Base-by-base conservation (phyloP, 2,329 filamentous ascomycete species). In the Botrytis elliptica region DNA sequence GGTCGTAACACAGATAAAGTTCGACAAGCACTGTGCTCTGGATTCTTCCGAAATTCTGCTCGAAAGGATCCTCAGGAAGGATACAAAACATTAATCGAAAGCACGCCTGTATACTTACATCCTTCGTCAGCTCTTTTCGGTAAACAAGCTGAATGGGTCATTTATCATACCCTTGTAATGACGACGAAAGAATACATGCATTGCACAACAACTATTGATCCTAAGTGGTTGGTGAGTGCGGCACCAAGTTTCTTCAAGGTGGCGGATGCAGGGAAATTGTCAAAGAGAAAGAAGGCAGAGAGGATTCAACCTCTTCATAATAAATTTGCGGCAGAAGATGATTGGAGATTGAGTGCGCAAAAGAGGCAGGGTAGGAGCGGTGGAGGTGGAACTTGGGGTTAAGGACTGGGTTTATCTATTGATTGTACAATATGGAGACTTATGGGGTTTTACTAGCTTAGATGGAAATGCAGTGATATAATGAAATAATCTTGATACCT, bases 231-330 rank as follows among this genome's bases (percentile, higher is more conserved):
- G 36, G 94, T 98, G 1, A 95, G 98, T 79, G 95, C 95, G 20
- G 96, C 97, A n/a, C 96, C 97, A 16, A 98, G 94, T 0, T 99
- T 98, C 85, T 99, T 98, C 90, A 97, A 97, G 87, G 94, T 98
- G 7, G 95, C 96, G 29, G 91, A 93, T 0, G 95, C 92, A 52
- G 72, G 59, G 12, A 87, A 89, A 73, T 83, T 99, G 79, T 95
- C 92, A 77, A 98, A 97, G 87, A 86, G 96, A 80, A 96, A 97
- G 88, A 92, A 93, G 86, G 93, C 93, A 0, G 96, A 99, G 86
- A 88, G 95, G 73, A 98, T 99, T 72, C 93, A 97, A 85, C 96
- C 96, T 62, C 83, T 99, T 83, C 94, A 98, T 82, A 98, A 98
- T 82, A 92, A 95, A 81, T 98, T 93, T 84, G 92, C 91, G 4